A percentile compares a stretch with the other conserved stretches of the same genome.
Conservation (phyloP, 768 basidiomycete species). For the Paxillus ammoniavirescens region DNA sequence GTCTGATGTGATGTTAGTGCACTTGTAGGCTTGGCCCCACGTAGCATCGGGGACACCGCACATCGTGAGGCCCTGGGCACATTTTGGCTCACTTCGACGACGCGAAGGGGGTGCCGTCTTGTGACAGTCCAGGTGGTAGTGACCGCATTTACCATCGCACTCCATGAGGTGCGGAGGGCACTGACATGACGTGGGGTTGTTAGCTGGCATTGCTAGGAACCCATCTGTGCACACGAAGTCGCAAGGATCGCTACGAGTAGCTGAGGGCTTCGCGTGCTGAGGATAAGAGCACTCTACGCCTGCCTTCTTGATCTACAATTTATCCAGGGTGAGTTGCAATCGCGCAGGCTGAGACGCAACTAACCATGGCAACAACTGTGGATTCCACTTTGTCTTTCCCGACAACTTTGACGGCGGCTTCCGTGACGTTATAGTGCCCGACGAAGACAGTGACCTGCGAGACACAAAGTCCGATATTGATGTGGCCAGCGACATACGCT, state of each 20-base stretch:
- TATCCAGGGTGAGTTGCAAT: background rate
- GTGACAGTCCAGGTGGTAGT: constrained; percentile 21
- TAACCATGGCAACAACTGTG: constrained; percentile 24
- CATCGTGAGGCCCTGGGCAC: constrained; percentile 19
- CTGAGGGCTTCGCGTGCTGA: constrained; percentile 21
- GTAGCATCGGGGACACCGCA: constrained; percentile 24
- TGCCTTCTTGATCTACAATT: constrained; percentile 21
- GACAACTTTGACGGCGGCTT: constrained; percentile 21
- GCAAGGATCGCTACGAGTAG: constrained; percentile 21
- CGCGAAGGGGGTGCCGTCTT: constrained; percentile 15
- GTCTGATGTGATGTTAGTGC: constrained; percentile 27
- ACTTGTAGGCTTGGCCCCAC: constrained; percentile 26
- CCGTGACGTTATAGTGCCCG: constrained; percentile 19
- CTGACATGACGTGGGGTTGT: constrained; percentile 22
- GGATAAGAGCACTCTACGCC: constrained; percentile 33
- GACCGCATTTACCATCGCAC: constrained; percentile 33
- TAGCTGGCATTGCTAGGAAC: constrained; percentile 19
- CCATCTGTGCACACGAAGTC: constrained; percentile 30
- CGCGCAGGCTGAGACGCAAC: background rate
- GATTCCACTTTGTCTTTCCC: constrained; percentile 22
- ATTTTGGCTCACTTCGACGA: constrained; percentile 18
- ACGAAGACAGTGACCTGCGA: constrained; percentile 27
- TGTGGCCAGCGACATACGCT: constrained; percentile 21
- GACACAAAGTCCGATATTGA: constrained; percentile 30
- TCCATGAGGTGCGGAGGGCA: constrained; percentile 24